Conservation (phyloP, 2,329 filamentous ascomycete species). For the Hypomyces perniciosus region DNA sequence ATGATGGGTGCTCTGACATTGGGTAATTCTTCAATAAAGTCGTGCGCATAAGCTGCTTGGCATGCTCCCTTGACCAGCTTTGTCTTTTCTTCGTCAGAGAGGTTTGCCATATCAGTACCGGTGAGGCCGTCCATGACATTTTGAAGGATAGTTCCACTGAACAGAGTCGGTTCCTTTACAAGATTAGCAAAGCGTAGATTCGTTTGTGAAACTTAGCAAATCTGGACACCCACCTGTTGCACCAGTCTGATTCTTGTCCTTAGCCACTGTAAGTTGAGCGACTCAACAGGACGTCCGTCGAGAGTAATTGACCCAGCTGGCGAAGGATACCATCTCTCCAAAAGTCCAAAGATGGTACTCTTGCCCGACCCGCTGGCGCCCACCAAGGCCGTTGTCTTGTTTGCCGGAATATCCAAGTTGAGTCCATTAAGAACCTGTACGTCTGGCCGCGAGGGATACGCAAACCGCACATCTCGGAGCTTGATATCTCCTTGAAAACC, state of each 20-base stretch:
- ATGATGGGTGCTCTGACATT: conserved; percentile 16
- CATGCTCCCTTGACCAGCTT: conserved; percentile 42
- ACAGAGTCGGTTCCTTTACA: conserved; percentile 45
- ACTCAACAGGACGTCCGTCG: conserved; percentile 36
- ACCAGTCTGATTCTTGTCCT: conserved; percentile 48
- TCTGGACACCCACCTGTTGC: conserved; percentile 27
- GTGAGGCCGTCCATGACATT: conserved; percentile 46
- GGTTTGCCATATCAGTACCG: conserved; percentile 30
- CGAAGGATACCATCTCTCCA: conserved; percentile 56
- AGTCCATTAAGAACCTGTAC: conserved; percentile 39
- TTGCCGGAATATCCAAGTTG: conserved; percentile 37
- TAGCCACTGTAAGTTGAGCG: conserved; percentile 46
- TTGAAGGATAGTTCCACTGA: conserved; percentile 46
- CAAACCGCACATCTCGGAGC: conserved; percentile 43
- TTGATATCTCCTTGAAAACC: conserved; percentile 39
- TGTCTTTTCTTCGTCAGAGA: conserved; percentile 37
- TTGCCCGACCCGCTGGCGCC: conserved; percentile 55
- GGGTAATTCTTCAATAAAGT: conserved; percentile 46
- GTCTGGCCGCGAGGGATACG: conserved; percentile 51
- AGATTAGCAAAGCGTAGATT: conserved; percentile 7
- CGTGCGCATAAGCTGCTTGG: conserved; percentile 45
- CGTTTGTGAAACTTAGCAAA: background rate
- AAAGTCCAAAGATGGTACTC: conserved; percentile 49
- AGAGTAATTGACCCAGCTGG: conserved; percentile 39
- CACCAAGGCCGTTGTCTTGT: conserved; percentile 49